Percentiles rank a stretch among this genome's conserved stretches.
Evolutionary conservation across 371 early-diverging fungal genomes (phyloP).

Genomic region (Rhizopus stolonifer): DNA sequence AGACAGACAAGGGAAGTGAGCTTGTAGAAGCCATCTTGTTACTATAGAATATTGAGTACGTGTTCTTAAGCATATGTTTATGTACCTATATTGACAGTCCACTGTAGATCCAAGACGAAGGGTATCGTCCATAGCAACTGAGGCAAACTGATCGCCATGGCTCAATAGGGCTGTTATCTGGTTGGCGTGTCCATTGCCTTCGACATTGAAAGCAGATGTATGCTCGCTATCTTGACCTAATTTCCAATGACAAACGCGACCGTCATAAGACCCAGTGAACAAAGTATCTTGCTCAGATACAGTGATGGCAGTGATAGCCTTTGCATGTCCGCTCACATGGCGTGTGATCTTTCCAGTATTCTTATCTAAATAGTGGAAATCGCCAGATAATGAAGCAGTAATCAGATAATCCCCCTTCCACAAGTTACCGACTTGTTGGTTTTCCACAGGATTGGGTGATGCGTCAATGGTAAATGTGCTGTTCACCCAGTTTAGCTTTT

Average conservation of each 20-base stretch:
- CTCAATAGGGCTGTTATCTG: slow-evolving; percentile 62
- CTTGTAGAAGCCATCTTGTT: slow-evolving; percentile 42
- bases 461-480: slow-evolving; percentile 56
- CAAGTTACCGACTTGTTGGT: slow-evolving; percentile 94
- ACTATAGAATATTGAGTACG: background rate
- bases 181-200: slow-evolving; percentile 68
- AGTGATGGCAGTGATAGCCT: slow-evolving; percentile 81
- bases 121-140: slow-evolving; percentile 81
- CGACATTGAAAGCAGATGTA: slow-evolving; percentile 39
- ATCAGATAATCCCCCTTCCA: slow-evolving; percentile 81
- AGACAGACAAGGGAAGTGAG: slow-evolving; percentile 54
- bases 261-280: slow-evolving; percentile 91
- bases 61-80: background rate
- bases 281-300: slow-evolving; percentile 55
- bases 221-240: slow-evolving; percentile 34
- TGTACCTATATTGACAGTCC: slow-evolving; percentile 28
- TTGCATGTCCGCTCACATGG: slow-evolving; percentile 77
- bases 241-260: slow-evolving; percentile 75
- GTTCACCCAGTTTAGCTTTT: background rate
- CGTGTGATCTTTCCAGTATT: slow-evolving; percentile 52
- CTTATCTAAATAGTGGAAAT: slow-evolving; percentile 81
- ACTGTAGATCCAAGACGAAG: slow-evolving; percentile 22
- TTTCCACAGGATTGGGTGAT: slow-evolving; percentile 39
- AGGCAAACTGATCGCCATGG: slow-evolving; percentile 47
- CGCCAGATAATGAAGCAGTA: slow-evolving; percentile 79